Base-by-base conservation (phyloP, 805 yeast species). In the Metschnikowia santaceciliae region DNA sequence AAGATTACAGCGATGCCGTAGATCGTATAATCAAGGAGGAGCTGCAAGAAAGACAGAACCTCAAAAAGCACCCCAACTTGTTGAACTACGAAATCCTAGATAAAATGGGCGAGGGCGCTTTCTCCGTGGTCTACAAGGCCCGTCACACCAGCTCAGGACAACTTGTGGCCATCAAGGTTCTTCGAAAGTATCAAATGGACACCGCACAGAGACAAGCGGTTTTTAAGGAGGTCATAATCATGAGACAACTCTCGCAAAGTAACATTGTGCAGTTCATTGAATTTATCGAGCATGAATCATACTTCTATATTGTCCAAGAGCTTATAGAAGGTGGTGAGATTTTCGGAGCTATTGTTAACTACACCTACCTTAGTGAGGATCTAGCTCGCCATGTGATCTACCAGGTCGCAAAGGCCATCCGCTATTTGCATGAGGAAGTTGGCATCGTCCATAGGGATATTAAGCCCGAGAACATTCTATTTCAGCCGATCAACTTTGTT, bases 91-190 rank as follows among this genome's bases (percentile, higher is more conserved):
- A 61, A 35, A 59, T 74, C 15, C 44, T 69, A 34, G 61, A 66
- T 11, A 56, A 67, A 19, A 56, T 86, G 15, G 92, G 94, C 0
- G 91, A 86, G 62, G 98, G 98, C 7, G 97, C 97, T 0, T 91
- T 92, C 64, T 88, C 96, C 2, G 77, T 80, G 11, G 98, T 92
- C 4, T 88, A 83, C 71, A 83, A 79, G 62, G 96, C 95, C 0
- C 63, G 72, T 14, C 84, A 84, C 58, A 56, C 68, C 3, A 74
- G 5, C 65, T 69, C 32, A 66, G 77, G 45, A 67, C 69, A 35
- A 52, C 32, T 59, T 6, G 84, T 88, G 14, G 96, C 96, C 11
- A 80, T 89, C 60, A 89, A 89, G 61, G 79, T 88, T 52, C 87
- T 90, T 42, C 77, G 80, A 58, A 89, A 89, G 63, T 67, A 69